phyloP scores from a whole-genome alignment of 176 grass and related monocot species.

The Tillandsia leiboldiana region DNA sequence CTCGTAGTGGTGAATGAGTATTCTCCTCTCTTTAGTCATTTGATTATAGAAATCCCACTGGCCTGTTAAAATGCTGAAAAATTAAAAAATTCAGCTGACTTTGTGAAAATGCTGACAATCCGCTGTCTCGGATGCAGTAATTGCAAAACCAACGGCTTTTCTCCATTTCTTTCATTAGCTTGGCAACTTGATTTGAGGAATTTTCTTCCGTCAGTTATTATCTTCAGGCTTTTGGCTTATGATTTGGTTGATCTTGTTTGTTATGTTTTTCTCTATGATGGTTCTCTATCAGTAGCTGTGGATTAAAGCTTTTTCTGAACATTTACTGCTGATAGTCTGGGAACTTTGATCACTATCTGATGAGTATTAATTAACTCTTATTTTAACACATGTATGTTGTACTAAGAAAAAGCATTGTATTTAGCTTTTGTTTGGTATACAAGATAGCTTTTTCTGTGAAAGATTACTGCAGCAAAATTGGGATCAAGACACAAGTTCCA shows the following conservation, averaged over 20 bases:
- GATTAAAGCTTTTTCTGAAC: background rate
- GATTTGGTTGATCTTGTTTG: background rate
- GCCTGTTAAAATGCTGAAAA: background rate
- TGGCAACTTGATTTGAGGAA: background rate
- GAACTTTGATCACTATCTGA: background rate
- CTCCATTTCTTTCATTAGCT: background rate
- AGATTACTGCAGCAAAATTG: too few species aligned
- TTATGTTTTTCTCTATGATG: too few species aligned
- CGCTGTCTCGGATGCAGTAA: background rate
- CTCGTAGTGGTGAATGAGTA: too few species aligned
- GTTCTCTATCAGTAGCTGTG: background rate
- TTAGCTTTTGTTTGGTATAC: background rate
- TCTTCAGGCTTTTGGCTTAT: background rate
- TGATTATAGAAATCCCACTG: background rate
- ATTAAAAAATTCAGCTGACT: background rate
- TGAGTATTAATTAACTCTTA: background rate
- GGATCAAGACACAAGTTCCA: too few species aligned
- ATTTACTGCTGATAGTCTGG: background rate
- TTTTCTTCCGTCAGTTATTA: background rate
- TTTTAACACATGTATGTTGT: background rate
- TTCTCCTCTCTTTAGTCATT: background rate
- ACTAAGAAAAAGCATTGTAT: background rate
- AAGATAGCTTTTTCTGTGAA: too few species aligned
- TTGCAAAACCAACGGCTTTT: background rate
- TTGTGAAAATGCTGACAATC: background rate